A percentile compares a stretch with the other conserved stretches of the same genome.
phyloP scores from a whole-genome alignment of 805 yeast genomes.

The Clavispora phyllophila region DNA sequence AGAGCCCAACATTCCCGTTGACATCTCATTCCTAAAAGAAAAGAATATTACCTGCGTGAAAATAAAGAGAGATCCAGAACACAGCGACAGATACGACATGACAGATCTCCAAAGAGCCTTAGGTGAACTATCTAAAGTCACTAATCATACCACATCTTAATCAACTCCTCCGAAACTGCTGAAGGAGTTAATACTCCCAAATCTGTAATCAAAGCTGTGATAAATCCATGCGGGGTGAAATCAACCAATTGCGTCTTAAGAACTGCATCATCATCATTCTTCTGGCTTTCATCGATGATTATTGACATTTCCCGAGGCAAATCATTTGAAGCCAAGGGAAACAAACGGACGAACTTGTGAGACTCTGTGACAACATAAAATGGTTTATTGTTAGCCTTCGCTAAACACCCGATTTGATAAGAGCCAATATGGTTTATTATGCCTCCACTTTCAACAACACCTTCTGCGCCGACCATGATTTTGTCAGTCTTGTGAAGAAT shows the following conservation, averaged over 20 bases:
- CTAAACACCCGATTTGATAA: slow-evolving; percentile 89
- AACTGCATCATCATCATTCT: slow-evolving; percentile 17
- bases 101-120: slow-evolving; percentile 29
- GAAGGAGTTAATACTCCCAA: slow-evolving; percentile 95
- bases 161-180: slow-evolving; percentile 97
- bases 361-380: slow-evolving; percentile 91
- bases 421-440: slow-evolving; percentile 93
- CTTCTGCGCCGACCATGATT: slow-evolving; percentile 96
- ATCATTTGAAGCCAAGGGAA: slow-evolving; percentile 90
- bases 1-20: slow-evolving; percentile 47
- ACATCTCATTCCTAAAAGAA: slow-evolving; percentile 31
- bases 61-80: slow-evolving; percentile 23
- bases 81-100: slow-evolving; percentile 35
- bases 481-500: slow-evolving; percentile 89
- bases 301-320: slow-evolving; percentile 50
- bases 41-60: slow-evolving; percentile 46
- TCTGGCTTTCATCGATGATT: slow-evolving; percentile 17
- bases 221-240: slow-evolving; percentile 92
- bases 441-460: slow-evolving; percentile 98
- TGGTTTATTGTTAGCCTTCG: slow-evolving; percentile 87
- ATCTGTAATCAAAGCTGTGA: slow-evolving; percentile 94
- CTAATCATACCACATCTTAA: slow-evolving; percentile 95
- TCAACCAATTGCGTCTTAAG: slow-evolving; percentile 51
- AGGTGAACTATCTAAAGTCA: neutral
- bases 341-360: slow-evolving; percentile 93